A percentile compares a stretch with the other conserved stretches of the same genome.
Conservation (phyloP, 2,329 filamentous ascomycete species). For the Fusarium longipes region DNA sequence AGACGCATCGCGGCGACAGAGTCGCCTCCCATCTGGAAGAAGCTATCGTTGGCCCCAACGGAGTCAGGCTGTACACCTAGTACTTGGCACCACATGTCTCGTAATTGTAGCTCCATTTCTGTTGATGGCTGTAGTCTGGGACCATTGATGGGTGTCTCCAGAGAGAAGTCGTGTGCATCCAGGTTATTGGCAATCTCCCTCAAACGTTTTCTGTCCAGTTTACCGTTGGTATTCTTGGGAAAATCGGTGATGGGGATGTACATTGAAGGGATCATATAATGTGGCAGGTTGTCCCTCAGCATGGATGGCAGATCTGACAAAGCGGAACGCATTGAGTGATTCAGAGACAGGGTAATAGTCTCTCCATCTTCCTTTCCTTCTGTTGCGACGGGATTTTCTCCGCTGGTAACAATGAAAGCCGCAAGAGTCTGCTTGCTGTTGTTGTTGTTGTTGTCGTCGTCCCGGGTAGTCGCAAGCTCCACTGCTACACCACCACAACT, state of each 20-base stretch:
- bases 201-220: not conserved
- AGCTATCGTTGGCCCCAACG: slow-evolving; percentile 58
- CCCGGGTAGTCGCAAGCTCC: slow-evolving; percentile 36
- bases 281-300: slow-evolving; percentile 14
- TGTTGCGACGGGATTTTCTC: not conserved
- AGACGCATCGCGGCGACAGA: slow-evolving; percentile 62
- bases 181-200: slow-evolving; percentile 8
- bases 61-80: slow-evolving; percentile 49
- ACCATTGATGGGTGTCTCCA: slow-evolving; percentile 24
- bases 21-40: slow-evolving; percentile 62
- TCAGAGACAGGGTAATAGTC: not conserved
- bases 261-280: slow-evolving; percentile 7
- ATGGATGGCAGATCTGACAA: slow-evolving; percentile 18
- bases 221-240: not conserved
- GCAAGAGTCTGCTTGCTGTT: slow-evolving; percentile 3
- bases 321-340: slow-evolving; percentile 8
- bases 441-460: slow-evolving; percentile 21
- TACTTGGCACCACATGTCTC: slow-evolving; percentile 52
- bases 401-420: not conserved
- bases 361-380: slow-evolving; percentile 8
- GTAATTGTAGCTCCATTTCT: slow-evolving; percentile 1
- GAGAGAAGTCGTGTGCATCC: slow-evolving; percentile 13
- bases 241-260: slow-evolving; percentile 1
- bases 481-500: slow-evolving; percentile 5
- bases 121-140: slow-evolving; percentile 49